Conservation (phyloP, 805 yeast species). For the Candida parachauliodes region DNA sequence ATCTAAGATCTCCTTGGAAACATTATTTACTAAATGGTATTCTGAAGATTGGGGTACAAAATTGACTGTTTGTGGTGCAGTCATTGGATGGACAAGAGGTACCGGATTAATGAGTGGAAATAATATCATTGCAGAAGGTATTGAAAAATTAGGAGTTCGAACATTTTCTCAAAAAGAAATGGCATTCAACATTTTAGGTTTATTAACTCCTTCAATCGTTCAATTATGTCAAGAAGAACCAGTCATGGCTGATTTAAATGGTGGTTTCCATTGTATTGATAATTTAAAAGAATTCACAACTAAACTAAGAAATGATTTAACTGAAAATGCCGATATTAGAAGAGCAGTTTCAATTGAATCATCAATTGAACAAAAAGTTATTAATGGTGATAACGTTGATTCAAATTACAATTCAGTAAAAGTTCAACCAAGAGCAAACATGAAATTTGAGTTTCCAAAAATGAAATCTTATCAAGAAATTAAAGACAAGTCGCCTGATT, state of each 20-base stretch:
- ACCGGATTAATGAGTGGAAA: constrained; percentile 98
- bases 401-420: constrained; percentile 73
- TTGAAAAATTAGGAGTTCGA: constrained; percentile 92
- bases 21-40: constrained; percentile 97
- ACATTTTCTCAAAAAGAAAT: constrained; percentile 98
- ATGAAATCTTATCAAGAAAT: constrained; percentile 74
- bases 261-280: constrained; percentile 93
- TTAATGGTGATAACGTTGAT: constrained; percentile 86
- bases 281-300: constrained; percentile 86
- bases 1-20: constrained; percentile 92
- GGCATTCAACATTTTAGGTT: constrained; percentile 97
- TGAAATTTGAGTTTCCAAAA: constrained; percentile 89
- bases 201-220: constrained; percentile 81
- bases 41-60: constrained; percentile 96
- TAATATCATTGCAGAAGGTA: constrained; percentile 96
- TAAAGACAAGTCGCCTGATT: constrained; percentile 63
- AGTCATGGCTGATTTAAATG: constrained; percentile 96
- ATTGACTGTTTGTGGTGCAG: constrained; percentile 95
- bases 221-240: constrained; percentile 90
- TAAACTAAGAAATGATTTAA: constrained; percentile 69
- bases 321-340: constrained; percentile 86
- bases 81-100: constrained; percentile 99
- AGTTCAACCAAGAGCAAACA: constrained; percentile 92
- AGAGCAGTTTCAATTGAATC: constrained; percentile 94
- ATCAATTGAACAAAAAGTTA: constrained; percentile 79